phyloP scores from a whole-genome alignment of 768 basidiomycete species.

The Kwoniella newhampshirensis region DNA sequence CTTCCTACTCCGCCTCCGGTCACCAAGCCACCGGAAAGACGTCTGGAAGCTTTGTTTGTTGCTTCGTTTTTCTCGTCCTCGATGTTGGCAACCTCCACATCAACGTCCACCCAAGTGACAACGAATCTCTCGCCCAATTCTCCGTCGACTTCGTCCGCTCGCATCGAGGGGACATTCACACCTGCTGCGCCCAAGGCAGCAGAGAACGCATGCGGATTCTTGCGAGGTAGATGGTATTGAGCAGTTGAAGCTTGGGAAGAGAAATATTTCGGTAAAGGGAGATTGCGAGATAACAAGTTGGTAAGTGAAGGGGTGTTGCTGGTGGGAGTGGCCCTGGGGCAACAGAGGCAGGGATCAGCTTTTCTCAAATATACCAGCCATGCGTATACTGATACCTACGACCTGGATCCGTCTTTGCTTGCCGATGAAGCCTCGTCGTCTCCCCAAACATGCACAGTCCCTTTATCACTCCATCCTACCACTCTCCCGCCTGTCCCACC shows the following conservation, averaged over 20 bases:
- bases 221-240: slow-evolving; percentile 48
- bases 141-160: slow-evolving; percentile 25
- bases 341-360: background rate
- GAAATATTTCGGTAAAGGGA: slow-evolving; percentile 53
- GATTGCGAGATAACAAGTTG: slow-evolving; percentile 41
- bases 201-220: slow-evolving; percentile 47
- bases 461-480: slow-evolving; percentile 54
- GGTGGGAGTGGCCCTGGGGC: slow-evolving; percentile 5
- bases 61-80: slow-evolving; percentile 4
- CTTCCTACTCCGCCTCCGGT: no score
- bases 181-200: slow-evolving; percentile 32
- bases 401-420: background rate
- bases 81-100: slow-evolving; percentile 9
- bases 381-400: slow-evolving; percentile 2
- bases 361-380: no score
- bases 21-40: no score
- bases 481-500: slow-evolving; percentile 33
- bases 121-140: slow-evolving; percentile 47
- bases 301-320: slow-evolving; percentile 33
- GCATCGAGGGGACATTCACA: slow-evolving; percentile 29
- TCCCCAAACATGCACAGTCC: slow-evolving; percentile 53
- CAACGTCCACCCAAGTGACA: slow-evolving; percentile 46
- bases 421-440: slow-evolving; percentile 19
- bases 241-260: slow-evolving; percentile 47
- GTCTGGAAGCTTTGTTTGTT: background rate